Conservation (phyloP, 805 yeast genomes). For the Debaryomyces tyrocola region DNA sequence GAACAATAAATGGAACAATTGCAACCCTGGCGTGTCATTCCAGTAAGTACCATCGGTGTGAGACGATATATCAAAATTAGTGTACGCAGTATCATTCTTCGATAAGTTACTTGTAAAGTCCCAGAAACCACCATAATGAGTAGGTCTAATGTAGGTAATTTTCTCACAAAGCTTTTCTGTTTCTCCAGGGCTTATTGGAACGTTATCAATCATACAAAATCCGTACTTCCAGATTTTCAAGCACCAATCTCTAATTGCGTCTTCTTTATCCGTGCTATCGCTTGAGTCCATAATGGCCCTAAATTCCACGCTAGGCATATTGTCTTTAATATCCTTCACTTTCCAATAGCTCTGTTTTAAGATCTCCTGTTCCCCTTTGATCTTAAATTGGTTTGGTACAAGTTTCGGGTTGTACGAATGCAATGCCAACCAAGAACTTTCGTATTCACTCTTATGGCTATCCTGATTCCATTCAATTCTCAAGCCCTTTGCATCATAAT, state of each 20-base stretch:
- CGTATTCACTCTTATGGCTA: constrained; percentile 38
- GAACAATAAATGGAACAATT: constrained; percentile 60
- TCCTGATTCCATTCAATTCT: constrained; percentile 40
- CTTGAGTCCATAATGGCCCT: constrained; percentile 41
- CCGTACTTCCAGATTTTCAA: constrained; percentile 56
- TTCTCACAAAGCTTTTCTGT: constrained; percentile 58
- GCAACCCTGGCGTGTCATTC: constrained; percentile 72
- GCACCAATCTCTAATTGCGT: constrained; percentile 56
- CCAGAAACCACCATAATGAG: constrained; percentile 83
- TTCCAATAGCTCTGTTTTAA: constrained; percentile 46
- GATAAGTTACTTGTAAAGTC: constrained; percentile 70
- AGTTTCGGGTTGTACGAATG: constrained; percentile 56
- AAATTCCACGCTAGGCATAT: constrained; percentile 51
- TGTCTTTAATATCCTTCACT: constrained; percentile 35
- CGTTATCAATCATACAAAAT: constrained; percentile 59
- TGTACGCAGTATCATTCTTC: constrained; percentile 70
- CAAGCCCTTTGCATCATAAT: constrained; percentile 12
- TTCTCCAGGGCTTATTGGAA: constrained; percentile 58
- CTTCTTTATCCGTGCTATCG: constrained; percentile 29
- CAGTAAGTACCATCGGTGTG: constrained; percentile 79
- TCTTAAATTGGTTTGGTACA: constrained; percentile 27
- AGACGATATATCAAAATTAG: constrained; percentile 59
- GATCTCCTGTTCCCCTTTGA: constrained; percentile 23
- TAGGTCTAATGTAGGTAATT: constrained; percentile 60
- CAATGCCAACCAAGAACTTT: constrained; percentile 41